Conservation (phyloP, 768 basidiomycete species). For the Tephrocybe sp. region DNA sequence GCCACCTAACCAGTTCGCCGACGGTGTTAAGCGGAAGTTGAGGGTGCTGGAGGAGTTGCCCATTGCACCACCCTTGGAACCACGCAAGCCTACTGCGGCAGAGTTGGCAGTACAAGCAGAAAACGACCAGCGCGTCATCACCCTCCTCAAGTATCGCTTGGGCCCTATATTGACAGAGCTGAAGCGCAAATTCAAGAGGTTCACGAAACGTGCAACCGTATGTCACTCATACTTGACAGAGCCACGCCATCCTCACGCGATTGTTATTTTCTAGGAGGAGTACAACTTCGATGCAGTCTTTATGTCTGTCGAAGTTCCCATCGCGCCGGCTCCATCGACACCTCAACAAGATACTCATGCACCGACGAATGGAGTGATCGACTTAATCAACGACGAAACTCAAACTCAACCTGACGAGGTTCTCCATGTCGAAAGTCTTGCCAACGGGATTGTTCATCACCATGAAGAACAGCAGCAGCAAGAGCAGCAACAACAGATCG, state of each 20-base stretch:
- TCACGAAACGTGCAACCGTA: constrained; percentile 79
- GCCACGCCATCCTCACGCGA: no score
- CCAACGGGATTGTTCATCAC: constrained; percentile 36
- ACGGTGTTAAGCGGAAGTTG: constrained; percentile 81
- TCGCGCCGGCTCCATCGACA: constrained; percentile 26
- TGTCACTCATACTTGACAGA: no score
- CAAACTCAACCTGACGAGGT: constrained; percentile 18
- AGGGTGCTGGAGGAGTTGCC: constrained; percentile 85
- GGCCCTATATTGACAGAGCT: constrained; percentile 86
- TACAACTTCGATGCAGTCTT: constrained; percentile 54
- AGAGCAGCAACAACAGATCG: constrained; percentile 35
- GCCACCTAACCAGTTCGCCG: constrained; percentile 87
- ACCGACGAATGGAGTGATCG: constrained; percentile 40
- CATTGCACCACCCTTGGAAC: constrained; percentile 87
- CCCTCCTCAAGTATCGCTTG: constrained; percentile 87
- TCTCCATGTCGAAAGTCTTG: constrained; percentile 31
- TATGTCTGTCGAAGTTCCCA: constrained; percentile 8
- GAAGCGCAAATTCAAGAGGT: constrained; percentile 90
- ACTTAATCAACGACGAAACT: constrained; percentile 39
- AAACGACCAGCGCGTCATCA: constrained; percentile 74
- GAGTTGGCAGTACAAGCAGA: constrained; percentile 84
- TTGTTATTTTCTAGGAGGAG: constrained; percentile 59
- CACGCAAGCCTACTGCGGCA: constrained; percentile 74
- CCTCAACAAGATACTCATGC: constrained; percentile 37
- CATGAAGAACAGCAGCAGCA: constrained; percentile 24